Base-by-base conservation (phyloP, 1,284 basidiomycete species). In the Termitomyces sp. region DNA sequence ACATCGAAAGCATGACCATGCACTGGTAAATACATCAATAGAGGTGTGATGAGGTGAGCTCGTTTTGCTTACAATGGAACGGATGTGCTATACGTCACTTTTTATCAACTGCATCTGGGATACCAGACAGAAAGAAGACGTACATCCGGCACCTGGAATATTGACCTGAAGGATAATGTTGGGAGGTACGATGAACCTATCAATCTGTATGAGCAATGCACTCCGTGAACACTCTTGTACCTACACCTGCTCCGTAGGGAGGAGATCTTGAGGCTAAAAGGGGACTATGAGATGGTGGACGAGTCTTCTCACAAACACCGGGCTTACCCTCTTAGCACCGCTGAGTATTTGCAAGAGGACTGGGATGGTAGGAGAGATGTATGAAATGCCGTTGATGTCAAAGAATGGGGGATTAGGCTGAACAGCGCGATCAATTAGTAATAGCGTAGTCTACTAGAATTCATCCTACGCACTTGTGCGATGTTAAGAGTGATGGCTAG, bases 1-100 rank as follows among this genome's bases (percentile, higher is more conserved):
- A 73, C 66, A 49, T 71, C 70, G 56, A 73, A 73, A 41, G 67
- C 64, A 52, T 73, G 71, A 3, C 70, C 73, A 60, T 75, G 73
- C 56, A 75, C 65, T 69, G 44, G 28, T 40, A 10, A 15, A 42
- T 17, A 21, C 36, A 24, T 24, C 24, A 51, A 52, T 59, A 54
- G 54, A 58, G 44, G 6, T 52, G 40, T 12, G 2, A 3, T 5
- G 13, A 30, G 7, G 8, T 17, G 17, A n/a, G n/a, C 6, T 45
- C 17, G 15, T 34, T 33, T 21, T n/a, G 56, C 70, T 57, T 53
- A 69, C 68, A 64, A 56, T 72, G 71, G 70, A 72, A 73, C 28
- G 70, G 71, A 58, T 73, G 70, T 9, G 70, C 68, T 56, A 26
- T 3, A 17, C 15, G 7, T 42, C 30, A 46, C 26, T 13, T 36